Evolutionary conservation across 257 asterid species (phyloP).

Genomic region (Craterostigma plantagineum): DNA sequence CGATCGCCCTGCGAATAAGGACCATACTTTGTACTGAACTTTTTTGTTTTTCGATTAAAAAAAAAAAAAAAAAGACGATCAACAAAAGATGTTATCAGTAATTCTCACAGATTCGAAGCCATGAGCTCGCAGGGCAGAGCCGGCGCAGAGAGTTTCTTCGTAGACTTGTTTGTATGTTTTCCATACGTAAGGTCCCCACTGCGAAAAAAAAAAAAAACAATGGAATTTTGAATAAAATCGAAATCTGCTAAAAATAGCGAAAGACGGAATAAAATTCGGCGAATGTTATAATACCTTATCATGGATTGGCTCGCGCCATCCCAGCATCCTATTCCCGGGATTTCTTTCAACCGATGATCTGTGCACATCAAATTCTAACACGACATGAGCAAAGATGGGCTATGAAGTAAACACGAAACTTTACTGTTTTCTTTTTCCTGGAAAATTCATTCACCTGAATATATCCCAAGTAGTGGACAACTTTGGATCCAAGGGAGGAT

Average conservation of each 20-base stretch:
- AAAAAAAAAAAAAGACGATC: neutral
- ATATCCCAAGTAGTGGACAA: constrained; percentile 61
- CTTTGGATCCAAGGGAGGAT: constrained; percentile 40
- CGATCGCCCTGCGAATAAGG: constrained; percentile 88
- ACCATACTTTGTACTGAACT: no score
- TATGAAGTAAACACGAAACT: neutral
- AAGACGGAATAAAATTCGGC: neutral
- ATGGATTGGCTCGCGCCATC: constrained; percentile 49
- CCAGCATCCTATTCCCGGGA: constrained; percentile 73
- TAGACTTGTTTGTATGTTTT: constrained; percentile 70
- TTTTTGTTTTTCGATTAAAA: no score
- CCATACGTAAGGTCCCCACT: constrained; percentile 91
- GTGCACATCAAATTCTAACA: constrained; percentile 5
- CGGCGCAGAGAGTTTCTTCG: constrained; percentile 42
- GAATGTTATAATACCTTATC: constrained; percentile 32
- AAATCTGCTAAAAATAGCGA: neutral
- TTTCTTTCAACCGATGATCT: constrained; percentile 49
- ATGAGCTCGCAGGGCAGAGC: constrained; percentile 66
- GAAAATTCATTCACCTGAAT: constrained; percentile 30
- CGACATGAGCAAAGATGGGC: neutral
- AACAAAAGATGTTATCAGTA: neutral
- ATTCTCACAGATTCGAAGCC: constrained; percentile 63
- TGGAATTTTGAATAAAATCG: constrained; percentile 2
- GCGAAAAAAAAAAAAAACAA: no score
- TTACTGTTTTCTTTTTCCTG: neutral